Percentiles rank a stretch among this genome's conserved stretches.
phyloP scores from a whole-genome alignment of 805 yeast genomes.

The Nakazawaea ambrosiae region DNA sequence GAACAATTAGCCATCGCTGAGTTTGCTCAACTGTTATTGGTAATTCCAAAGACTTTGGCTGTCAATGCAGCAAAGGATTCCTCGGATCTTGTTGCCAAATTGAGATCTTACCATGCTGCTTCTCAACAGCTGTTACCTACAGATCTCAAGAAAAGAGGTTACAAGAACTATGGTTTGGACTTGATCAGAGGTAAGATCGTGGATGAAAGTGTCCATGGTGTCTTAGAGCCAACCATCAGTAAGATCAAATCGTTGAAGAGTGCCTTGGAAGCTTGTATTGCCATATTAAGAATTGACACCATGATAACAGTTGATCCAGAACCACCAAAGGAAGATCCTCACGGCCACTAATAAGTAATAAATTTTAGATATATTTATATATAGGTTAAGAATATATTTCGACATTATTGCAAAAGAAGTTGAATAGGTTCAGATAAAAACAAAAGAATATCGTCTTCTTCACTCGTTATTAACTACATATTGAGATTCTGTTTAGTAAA shows the following conservation, averaged over 20 bases:
- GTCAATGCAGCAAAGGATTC: slow-evolving; percentile 98
- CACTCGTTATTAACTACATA: too few relatives aligned
- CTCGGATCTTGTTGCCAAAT: slow-evolving; percentile 87
- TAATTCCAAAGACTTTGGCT: slow-evolving; percentile 95
- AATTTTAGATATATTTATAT: not conserved
- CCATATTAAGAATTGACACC: slow-evolving; percentile 94
- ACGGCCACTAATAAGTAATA: slow-evolving; percentile 44
- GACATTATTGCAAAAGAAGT: too few relatives aligned
- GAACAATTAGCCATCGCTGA: slow-evolving; percentile 98
- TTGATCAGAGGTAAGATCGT: slow-evolving; percentile 86
- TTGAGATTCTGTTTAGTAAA: too few relatives aligned
- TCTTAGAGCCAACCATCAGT: slow-evolving; percentile 90
- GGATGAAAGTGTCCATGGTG: slow-evolving; percentile 79
- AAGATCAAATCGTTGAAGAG: slow-evolving; percentile 90
- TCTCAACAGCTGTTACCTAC: slow-evolving; percentile 79
- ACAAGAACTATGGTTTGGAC: slow-evolving; percentile 90
- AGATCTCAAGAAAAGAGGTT: slow-evolving; percentile 79
- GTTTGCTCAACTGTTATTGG: slow-evolving; percentile 82
- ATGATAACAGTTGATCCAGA: slow-evolving; percentile 98
- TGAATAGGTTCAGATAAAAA: too few relatives aligned
- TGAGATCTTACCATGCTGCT: slow-evolving; percentile 94
- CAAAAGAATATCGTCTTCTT: not conserved
- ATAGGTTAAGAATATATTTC: not conserved
- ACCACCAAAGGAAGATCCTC: slow-evolving; percentile 86
- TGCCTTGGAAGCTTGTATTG: slow-evolving; percentile 97